Base-by-base conservation (phyloP, 176 grass and related monocot species). In the Raddia distichophylla region DNA sequence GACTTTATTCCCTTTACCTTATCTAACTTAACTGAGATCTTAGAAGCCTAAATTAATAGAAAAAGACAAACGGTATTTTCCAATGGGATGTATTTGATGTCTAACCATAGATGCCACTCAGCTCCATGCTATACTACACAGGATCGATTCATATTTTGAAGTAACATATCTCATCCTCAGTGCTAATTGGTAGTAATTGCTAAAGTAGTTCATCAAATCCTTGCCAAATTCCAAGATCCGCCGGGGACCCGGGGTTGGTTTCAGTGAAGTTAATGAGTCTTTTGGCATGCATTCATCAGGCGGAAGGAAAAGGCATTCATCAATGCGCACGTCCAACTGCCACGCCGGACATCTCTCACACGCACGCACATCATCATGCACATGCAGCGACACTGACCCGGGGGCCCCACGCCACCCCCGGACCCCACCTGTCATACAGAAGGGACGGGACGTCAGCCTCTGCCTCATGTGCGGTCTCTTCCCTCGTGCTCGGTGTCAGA, bases 401-500 rank as follows among this genome's bases (percentile, higher is more conserved):
- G 0, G 0, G 33, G 80, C 0, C 60, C 60, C 50, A 22, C 32
- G 7, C 8, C 1, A 1, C 1, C 7, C 4, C 1, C 2, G 0
- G 50, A 2, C 0, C 87, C 87, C 81, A 49, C 35, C 1, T 61
- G 81, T 3, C 87, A 89, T 63, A 15, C 4, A 0, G 1, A 18
- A 0, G 56, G 56, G 13, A 27, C 0, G 56, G 56, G 13, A 48
- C 46, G 67, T 69, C 71, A 52, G 6, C 71, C 3, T 68, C 78
- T 10, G 14, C 40, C 75, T 84, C 59, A 73, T 67, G 52, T 35
- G 57, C 74, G 14, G 8, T 16, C 9, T 59, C 35, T 50, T 62
- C 58, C 69, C 87, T 74, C 87, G 87, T 89, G 87, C 14, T 33
- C 7, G 3, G 43, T 89, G 87, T 77, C 83, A 82, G 65, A 81